Percentiles rank a stretch among this genome's conserved stretches.
Evolutionary conservation across 352 stramenopile species (phyloP).

Genomic region (Globisporangium takayamanum): DNA sequence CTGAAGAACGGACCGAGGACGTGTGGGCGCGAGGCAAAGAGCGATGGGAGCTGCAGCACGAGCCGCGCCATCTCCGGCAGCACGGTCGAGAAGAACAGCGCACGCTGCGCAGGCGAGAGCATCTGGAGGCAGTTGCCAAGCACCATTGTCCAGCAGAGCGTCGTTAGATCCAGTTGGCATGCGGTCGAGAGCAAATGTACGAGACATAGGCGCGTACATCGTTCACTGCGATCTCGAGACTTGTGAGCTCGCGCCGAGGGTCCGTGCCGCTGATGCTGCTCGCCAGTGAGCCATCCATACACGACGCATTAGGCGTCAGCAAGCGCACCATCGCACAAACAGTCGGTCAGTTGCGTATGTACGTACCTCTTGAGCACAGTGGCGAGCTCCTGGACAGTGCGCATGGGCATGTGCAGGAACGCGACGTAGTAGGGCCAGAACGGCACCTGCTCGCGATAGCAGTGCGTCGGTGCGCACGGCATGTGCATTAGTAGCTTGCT

Average conservation of each 20-base stretch:
- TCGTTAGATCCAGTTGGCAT: neutral
- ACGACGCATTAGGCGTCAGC: slow-evolving; percentile 2
- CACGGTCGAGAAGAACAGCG: slow-evolving; percentile 32
- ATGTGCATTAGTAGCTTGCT: slow-evolving; percentile 19
- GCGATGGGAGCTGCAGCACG: slow-evolving; percentile 39
- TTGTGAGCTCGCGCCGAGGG: slow-evolving; percentile 24
- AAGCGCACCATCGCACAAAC: neutral
- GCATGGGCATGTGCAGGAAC: slow-evolving; percentile 38
- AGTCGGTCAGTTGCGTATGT: neutral
- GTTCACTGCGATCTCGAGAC: slow-evolving; percentile 30
- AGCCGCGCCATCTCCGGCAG: slow-evolving; percentile 45
- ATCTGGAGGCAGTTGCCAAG: slow-evolving; percentile 18
- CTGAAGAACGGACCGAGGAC: slow-evolving; percentile 31
- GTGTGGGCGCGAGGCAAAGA: slow-evolving; percentile 30
- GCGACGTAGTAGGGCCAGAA: slow-evolving; percentile 67
- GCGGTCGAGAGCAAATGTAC: neutral
- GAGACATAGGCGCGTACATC: slow-evolving; percentile 14
- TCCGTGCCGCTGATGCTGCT: slow-evolving; percentile 25
- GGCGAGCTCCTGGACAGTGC: slow-evolving; percentile 25
- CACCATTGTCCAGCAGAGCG: neutral
- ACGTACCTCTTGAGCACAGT: slow-evolving; percentile 37
- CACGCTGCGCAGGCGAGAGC: slow-evolving; percentile 24
- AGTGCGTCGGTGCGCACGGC: slow-evolving; percentile 36
- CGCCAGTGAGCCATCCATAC: slow-evolving; percentile 6
- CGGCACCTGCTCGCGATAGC: slow-evolving; percentile 32